These are phyloP conservation scores for Blastobotrys arbuscula DNA, from an alignment of 1,139 yeast species.

Conservation along the genomic window DNA sequence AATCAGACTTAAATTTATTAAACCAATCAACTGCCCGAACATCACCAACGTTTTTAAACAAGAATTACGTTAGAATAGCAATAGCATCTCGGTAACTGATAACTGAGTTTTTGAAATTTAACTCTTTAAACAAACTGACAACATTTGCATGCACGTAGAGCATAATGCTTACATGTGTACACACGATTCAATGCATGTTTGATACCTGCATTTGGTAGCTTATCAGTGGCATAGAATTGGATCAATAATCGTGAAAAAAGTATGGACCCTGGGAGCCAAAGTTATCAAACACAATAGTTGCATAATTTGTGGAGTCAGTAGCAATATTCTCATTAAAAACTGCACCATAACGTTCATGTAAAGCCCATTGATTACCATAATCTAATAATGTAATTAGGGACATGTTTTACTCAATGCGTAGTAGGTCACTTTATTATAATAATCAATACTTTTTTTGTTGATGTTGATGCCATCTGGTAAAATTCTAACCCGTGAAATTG, in stretches of 20 bases:
- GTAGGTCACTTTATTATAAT: conserved; percentile 34
- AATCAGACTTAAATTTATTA: conserved; percentile 30
- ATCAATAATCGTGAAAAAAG: conserved; percentile 37
- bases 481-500: conserved; percentile 38
- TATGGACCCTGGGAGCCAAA: conserved; percentile 35
- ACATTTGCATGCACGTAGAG: conserved; percentile 32
- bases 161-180: conserved; percentile 28
- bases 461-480: conserved; percentile 32
- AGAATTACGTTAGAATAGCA: not conserved
- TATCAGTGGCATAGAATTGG: conserved; percentile 20
- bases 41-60: not conserved
- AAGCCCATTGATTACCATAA: conserved; percentile 35
- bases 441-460: conserved; percentile 33
- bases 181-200: conserved; percentile 1
- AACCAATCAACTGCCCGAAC: conserved; percentile 28
- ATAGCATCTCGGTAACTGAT: conserved; percentile 23
- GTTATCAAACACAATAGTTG: conserved; percentile 34
- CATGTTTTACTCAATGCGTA: conserved; percentile 29
- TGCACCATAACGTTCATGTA: conserved; percentile 30
- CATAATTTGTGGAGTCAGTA: conserved; percentile 35
- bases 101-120: conserved; percentile 29
- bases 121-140: conserved; percentile 31
- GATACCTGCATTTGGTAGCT: not conserved
- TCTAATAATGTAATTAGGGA: conserved; percentile 37
- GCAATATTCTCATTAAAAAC: conserved; percentile 30